Conservation (phyloP, 139 green algal species). For the Tetraselmis striata region DNA sequence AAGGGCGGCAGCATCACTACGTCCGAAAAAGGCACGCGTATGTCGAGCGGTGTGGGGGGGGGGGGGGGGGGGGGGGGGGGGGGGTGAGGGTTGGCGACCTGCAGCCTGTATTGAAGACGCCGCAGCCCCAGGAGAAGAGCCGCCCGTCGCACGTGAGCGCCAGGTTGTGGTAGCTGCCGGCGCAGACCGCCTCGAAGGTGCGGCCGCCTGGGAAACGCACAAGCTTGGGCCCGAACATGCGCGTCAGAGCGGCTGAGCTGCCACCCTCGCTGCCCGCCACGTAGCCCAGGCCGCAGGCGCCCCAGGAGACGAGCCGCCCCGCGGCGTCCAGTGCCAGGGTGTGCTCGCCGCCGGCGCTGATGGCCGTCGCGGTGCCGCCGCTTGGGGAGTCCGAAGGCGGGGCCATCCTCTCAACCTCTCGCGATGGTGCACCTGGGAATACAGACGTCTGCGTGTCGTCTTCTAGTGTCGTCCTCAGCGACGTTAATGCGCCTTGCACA, state of each 20-base stretch:
- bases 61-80: too few relatives aligned
- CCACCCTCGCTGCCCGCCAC: not conserved
- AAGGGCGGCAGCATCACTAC: too few relatives aligned
- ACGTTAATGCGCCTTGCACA: too few relatives aligned
- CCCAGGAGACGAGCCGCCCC: not conserved
- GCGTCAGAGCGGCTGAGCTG: not conserved
- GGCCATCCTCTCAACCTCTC: too few relatives aligned
- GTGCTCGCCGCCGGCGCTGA: not conserved
- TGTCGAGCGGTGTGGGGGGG: too few relatives aligned
- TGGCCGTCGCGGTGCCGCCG: too few relatives aligned
- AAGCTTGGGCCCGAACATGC: not conserved
- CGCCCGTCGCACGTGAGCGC: not conserved
- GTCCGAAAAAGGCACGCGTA: too few relatives aligned
- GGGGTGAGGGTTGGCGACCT: too few relatives aligned
- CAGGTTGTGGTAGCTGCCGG: slow-evolving; percentile 3
- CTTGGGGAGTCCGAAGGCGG: too few relatives aligned
- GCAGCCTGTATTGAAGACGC: not conserved
- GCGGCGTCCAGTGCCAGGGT: not conserved
- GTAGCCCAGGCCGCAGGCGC: not conserved
- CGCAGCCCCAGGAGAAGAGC: not conserved
- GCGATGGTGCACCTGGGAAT: too few relatives aligned
- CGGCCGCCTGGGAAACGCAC: not conserved
- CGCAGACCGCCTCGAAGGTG: not conserved
- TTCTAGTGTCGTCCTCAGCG: too few relatives aligned
- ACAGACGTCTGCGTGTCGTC: too few relatives aligned